Conservation (phyloP, 257 asterid species). For the Ilex aquifolium region DNA sequence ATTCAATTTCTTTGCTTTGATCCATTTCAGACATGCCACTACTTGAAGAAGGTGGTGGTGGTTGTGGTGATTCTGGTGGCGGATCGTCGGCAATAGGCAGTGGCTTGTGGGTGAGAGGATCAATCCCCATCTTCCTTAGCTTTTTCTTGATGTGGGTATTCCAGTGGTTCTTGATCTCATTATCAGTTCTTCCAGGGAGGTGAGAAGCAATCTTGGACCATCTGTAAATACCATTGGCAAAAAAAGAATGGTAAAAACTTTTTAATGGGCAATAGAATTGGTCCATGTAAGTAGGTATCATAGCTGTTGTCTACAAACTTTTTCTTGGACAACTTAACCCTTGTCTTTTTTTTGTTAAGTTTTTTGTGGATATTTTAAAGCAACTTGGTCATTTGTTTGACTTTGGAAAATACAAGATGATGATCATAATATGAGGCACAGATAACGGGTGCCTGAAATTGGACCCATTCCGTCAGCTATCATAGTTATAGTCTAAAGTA, state of each 20-base stretch:
- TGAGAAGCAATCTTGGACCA: constrained; percentile 98
- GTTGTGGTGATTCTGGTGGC: constrained; percentile 10
- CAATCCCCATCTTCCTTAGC: constrained; percentile 83
- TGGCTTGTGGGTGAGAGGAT: constrained; percentile 90
- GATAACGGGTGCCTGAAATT: constrained; percentile 14
- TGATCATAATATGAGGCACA: constrained; percentile 14
- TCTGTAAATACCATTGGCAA: constrained; percentile 24
- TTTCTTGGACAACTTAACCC: too few relatives aligned
- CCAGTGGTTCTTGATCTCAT: constrained; percentile 95
- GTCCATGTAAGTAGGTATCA: not conserved
- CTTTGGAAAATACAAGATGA: not conserved
- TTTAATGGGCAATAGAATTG: not conserved
- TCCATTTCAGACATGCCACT: not conserved
- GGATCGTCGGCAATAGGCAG: constrained; percentile 20
- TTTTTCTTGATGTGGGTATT: constrained; percentile 91
- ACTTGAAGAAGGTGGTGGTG: not conserved
- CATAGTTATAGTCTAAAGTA: too few relatives aligned
- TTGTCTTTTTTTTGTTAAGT: too few relatives aligned
- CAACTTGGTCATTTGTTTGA: too few relatives aligned
- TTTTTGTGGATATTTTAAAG: too few relatives aligned
- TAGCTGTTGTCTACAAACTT: too few relatives aligned
- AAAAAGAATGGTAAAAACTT: not conserved
- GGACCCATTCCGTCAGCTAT: too few relatives aligned
- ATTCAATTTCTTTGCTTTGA: constrained; percentile 1
- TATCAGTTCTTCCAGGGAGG: constrained; percentile 95